Evolutionary conservation across 1,139 yeast species (phyloP).

Genomic region (Hansenula sp.): DNA sequence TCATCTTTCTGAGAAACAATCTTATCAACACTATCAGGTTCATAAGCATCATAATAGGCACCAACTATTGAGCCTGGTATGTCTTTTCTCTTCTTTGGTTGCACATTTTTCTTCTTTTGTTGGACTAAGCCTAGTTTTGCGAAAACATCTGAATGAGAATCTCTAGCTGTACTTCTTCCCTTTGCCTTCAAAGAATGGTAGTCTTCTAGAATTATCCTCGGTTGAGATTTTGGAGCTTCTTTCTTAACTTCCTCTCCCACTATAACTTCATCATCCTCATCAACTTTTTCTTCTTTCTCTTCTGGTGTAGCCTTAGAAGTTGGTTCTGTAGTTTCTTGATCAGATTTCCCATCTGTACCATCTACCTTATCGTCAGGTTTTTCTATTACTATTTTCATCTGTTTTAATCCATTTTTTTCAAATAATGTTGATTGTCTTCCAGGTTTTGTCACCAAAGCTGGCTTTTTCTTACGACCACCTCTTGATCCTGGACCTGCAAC

Average conservation of each 20-base stretch:
- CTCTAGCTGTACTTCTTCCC: constrained; percentile 16
- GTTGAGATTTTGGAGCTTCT: neutral
- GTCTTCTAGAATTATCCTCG: constrained; percentile 14
- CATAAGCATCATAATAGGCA: constrained; percentile 11
- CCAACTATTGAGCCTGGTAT: constrained; percentile 18
- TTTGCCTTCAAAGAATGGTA: constrained; percentile 14
- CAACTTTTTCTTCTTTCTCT: neutral
- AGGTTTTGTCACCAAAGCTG: constrained; percentile 1
- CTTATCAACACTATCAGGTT: constrained; percentile 2
- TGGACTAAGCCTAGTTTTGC: neutral
- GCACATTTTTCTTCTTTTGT: neutral
- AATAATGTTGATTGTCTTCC: constrained; percentile 4
- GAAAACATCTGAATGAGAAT: constrained; percentile 1
- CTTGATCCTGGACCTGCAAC: constrained; percentile 24
- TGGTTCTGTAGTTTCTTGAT: no score
- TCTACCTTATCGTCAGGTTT: neutral
- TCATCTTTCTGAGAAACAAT: neutral
- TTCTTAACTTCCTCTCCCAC: neutral
- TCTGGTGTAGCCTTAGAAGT: neutral
- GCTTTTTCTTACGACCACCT: constrained; percentile 17
- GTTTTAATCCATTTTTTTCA: neutral
- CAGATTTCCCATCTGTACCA: neutral
- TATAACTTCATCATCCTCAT: neutral
- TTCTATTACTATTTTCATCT: neutral
- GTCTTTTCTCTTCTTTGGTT: constrained; percentile 14